These are phyloP conservation scores for Trichoderma atroviride DNA, from an alignment of 2,329 filamentous ascomycete species.

Conservation along the genomic window DNA sequence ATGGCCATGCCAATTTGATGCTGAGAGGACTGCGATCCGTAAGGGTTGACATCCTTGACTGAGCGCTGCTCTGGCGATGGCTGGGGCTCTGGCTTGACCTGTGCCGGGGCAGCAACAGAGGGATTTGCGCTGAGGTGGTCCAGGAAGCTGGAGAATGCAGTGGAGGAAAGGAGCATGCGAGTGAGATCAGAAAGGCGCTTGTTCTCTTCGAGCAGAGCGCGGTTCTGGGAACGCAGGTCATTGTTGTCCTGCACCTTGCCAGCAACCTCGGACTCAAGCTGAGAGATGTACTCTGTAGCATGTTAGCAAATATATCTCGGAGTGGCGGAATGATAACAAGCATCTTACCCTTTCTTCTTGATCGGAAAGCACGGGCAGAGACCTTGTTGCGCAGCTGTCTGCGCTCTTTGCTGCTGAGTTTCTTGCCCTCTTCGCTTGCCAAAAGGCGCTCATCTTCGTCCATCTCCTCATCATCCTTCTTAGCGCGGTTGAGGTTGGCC, in stretches of 20 bases:
- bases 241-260: slow-evolving; percentile 81
- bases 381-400: slow-evolving; percentile 99
- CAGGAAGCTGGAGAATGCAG: slow-evolving; percentile 81
- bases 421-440: slow-evolving; percentile 98
- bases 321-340: slow-evolving; percentile 32
- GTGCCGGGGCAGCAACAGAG: slow-evolving; percentile 43
- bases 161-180: slow-evolving; percentile 78
- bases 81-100: slow-evolving; percentile 46
- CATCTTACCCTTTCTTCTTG: slow-evolving; percentile 86
- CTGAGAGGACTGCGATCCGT: slow-evolving; percentile 57
- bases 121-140: slow-evolving; percentile 68
- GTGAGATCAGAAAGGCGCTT: slow-evolving; percentile 75
- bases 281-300: slow-evolving; percentile 84
- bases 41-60: slow-evolving; percentile 68
- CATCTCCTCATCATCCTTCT: slow-evolving; percentile 98
- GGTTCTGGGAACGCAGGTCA: slow-evolving; percentile 79
- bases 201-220: slow-evolving; percentile 81
- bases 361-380: slow-evolving; percentile 94
- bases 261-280: slow-evolving; percentile 88
- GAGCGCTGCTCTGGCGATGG: slow-evolving; percentile 49
- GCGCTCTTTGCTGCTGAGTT: slow-evolving; percentile 96
- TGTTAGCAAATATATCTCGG: slow-evolving; percentile 21
- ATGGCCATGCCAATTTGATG: slow-evolving; percentile 79
- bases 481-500: slow-evolving; percentile 71
- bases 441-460: slow-evolving; percentile 93